Evolutionary conservation across 225 moss, liverwort and hornwort genomes (phyloP).

Genomic region (Pseudoscleropodium purum): DNA sequence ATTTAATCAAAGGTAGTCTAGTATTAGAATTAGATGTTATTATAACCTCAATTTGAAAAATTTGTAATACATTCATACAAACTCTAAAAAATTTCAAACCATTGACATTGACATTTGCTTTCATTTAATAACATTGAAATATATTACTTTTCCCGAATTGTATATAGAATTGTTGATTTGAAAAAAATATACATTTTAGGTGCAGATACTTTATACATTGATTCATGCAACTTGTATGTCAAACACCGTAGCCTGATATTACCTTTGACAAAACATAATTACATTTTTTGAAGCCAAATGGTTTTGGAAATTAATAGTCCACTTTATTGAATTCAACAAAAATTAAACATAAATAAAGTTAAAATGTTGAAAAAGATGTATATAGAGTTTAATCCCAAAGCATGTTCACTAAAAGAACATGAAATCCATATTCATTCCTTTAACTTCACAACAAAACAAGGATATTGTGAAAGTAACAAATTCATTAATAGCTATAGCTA

Average conservation of each 20-base stretch:
- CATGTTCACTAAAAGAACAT: accelerated
- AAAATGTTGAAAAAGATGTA: not conserved
- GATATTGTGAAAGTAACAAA: not conserved
- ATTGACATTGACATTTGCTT: not conserved
- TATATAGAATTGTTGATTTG: not conserved
- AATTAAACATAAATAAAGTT: not conserved
- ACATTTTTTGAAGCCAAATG: not conserved
- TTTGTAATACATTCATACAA: not conserved
- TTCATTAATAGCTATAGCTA: not conserved
- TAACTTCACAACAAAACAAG: not conserved
- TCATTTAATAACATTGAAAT: not conserved
- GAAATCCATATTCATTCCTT: not conserved
- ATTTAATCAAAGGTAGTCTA: accelerated
- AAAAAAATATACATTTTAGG: not conserved
- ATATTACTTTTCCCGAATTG: accelerated
- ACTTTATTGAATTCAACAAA: accelerated
- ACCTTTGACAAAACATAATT: not conserved
- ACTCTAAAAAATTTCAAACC: not conserved
- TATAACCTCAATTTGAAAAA: not conserved
- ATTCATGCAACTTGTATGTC: not conserved
- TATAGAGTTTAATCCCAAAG: not conserved
- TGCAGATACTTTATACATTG: accelerated
- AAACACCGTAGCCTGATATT: not conserved
- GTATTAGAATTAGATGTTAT: accelerated
- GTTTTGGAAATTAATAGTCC: not conserved